phyloP scores from a whole-genome alignment of 208 protist genomes.

The Trypanosoma scelopori region DNA sequence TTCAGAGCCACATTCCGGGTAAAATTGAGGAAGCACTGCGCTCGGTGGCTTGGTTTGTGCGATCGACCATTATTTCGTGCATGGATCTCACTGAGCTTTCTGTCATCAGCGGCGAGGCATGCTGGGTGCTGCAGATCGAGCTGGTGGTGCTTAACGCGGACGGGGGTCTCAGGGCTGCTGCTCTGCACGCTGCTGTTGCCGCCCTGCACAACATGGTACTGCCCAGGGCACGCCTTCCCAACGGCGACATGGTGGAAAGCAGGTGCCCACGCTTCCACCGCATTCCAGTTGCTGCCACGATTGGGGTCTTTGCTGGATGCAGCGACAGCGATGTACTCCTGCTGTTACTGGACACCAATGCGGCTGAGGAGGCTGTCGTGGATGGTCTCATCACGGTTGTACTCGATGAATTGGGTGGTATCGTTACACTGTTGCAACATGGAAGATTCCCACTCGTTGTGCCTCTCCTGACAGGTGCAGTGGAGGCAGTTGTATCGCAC shows the following conservation, averaged over 20 bases:
- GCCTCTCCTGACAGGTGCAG: constrained; percentile 31
- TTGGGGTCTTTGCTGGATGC: constrained; percentile 28
- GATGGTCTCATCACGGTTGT: constrained; percentile 65
- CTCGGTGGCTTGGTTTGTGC: constrained; percentile 73
- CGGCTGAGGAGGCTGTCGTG: constrained; percentile 72
- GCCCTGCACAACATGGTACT: constrained; percentile 60
- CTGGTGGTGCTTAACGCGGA: constrained; percentile 74
- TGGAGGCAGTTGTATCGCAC: constrained; percentile 11
- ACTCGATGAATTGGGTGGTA: constrained; percentile 47
- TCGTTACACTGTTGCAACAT: constrained; percentile 56
- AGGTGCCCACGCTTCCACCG: constrained; percentile 37
- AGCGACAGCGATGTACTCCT: constrained; percentile 35
- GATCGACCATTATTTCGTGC: constrained; percentile 48
- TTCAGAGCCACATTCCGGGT: constrained; percentile 28
- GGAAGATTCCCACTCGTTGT: constrained; percentile 48
- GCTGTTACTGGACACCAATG: constrained; percentile 69
- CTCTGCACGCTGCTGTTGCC: constrained; percentile 66
- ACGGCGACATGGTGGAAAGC: constrained; percentile 60
- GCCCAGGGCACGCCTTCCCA: constrained; percentile 68
- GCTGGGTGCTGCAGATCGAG: constrained; percentile 78
- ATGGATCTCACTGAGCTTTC: constrained; percentile 56
- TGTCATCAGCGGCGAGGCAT: constrained; percentile 72
- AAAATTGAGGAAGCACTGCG: constrained; percentile 52
- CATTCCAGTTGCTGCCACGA: constrained; percentile 65
- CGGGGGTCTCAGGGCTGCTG: constrained; percentile 60